Base-by-base conservation (phyloP, 176 grass and related monocot genomes). In the Aegilops bicornis region DNA sequence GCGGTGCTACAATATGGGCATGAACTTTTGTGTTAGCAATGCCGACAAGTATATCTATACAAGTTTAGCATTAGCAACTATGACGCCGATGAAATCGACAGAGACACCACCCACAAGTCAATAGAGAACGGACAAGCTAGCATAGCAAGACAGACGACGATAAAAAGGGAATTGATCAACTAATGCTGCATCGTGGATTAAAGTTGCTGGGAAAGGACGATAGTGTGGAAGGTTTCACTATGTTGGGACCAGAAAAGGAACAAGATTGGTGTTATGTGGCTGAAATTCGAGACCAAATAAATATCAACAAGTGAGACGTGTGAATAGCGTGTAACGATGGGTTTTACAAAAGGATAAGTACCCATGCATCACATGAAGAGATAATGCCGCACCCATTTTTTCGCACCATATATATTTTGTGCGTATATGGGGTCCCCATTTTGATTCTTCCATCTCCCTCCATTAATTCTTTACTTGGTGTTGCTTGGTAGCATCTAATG, bases 261-360 rank as follows among this genome's bases (percentile, higher is more conserved):
- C 32, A 48, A 69, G 79, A 82, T 89, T 66, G 69, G 19, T 69
- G 40, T 77, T 93, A 84, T 91, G 91, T 96, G 89, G 94, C 52
- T 84, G 20, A 68, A 86, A 80, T 24, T 88, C 36, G 3, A 80
- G 4, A 68, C 14, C 17, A 39, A 81, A 91, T 33, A 96, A 93
- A 90, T 91, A 96, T 96, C 91, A 6, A 35, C 58, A 43, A 64
- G 63, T 6, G 2, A 76, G 85, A 70, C 29, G 29, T 42, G 69
- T 15, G 33, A 67, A 83, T 91, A 86, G 78, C 64, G 84, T 91
- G 30, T 77, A 61, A 68, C n/a, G n/a, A 8, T 62, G 64, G 32
- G 17, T 76, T 93, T 71, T 75, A 47, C 14, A 25, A 72, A 87
- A 68, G 64, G 87, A 89, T 80, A 85, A 22, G 9, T 22, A 77